A percentile compares a stretch with the other conserved stretches of the same genome.
Evolutionary conservation across 805 yeast genomes (phyloP).

Genomic region (Candida pseudofarinosa): DNA sequence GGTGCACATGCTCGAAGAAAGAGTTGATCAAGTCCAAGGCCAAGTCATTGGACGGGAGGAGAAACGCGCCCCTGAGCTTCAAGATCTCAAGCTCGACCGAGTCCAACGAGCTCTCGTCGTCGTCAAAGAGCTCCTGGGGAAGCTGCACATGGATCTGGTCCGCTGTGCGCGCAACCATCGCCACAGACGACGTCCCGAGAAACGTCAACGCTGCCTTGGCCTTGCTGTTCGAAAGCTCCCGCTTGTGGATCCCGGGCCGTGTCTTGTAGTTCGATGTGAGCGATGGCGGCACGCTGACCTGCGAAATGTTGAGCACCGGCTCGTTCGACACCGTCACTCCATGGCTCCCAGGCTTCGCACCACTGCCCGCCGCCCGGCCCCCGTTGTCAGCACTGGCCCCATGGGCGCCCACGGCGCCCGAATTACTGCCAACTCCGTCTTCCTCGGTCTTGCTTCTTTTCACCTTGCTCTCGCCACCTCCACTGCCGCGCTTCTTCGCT

Average conservation of each 20-base stretch:
- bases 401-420: background rate
- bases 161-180: conserved; percentile 42
- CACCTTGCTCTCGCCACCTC: conserved; percentile 14
- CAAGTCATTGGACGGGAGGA: conserved; percentile 57
- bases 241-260: conserved; percentile 35
- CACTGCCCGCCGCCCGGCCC: background rate
- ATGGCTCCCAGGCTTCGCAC: background rate
- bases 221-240: conserved; percentile 24
- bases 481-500: conserved; percentile 41
- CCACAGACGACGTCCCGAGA: conserved; percentile 51
- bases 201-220: conserved; percentile 38
- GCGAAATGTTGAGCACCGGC: conserved; percentile 40
- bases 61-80: conserved; percentile 64
- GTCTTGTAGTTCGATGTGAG: conserved; percentile 37
- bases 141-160: conserved; percentile 47
- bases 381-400: background rate
- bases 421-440: background rate
- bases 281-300: conserved; percentile 41
- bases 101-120: conserved; percentile 36
- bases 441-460: conserved; percentile 7
- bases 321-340: conserved; percentile 16
- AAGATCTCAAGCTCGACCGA: conserved; percentile 63
- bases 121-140: conserved; percentile 36
- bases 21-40: conserved; percentile 57
- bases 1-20: conserved; percentile 64